These are phyloP conservation scores for Debaryomyces udenii DNA, from an alignment of 1,139 yeast species.

Conservation along the genomic window DNA sequence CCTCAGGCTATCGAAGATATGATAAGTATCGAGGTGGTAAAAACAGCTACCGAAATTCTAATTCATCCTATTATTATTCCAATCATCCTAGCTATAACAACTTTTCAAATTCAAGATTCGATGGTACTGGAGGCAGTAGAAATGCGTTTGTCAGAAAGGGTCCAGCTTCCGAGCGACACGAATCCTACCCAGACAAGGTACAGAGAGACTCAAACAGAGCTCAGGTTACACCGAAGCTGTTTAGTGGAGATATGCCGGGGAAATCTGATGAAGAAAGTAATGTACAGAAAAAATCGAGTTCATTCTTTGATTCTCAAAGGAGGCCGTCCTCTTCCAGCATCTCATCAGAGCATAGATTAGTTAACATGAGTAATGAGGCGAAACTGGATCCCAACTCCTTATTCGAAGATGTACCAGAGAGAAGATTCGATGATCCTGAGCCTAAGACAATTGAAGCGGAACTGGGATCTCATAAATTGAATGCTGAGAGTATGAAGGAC, in stretches of 20 bases:
- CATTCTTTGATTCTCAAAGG: neutral
- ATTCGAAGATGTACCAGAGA: constrained; percentile 12
- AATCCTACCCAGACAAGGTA: constrained; percentile 16
- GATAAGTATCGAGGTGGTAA: constrained; percentile 8
- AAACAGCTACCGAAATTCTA: constrained; percentile 2
- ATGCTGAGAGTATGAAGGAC: neutral
- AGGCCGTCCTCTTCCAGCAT: neutral
- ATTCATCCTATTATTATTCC: constrained; percentile 3
- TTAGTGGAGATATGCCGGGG: neutral
- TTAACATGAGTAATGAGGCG: too few relatives aligned
- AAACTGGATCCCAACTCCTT: neutral
- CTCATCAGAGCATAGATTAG: neutral
- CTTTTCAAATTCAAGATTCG: neutral
- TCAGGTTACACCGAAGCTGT: neutral
- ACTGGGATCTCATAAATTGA: too few relatives aligned
- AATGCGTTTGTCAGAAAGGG: constrained; percentile 7
- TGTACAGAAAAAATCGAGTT: neutral
- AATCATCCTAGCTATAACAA: constrained; percentile 2
- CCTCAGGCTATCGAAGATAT: constrained; percentile 5
- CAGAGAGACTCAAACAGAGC: constrained; percentile 4
- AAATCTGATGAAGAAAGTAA: neutral
- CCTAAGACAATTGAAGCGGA: too few relatives aligned
- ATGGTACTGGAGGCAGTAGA: neutral
- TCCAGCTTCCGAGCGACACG: constrained; percentile 16
- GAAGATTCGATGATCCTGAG: constrained; percentile 9